Evolutionary conservation across 306 rosid species (phyloP).

Genomic region (Gastrolobium bilobum): DNA sequence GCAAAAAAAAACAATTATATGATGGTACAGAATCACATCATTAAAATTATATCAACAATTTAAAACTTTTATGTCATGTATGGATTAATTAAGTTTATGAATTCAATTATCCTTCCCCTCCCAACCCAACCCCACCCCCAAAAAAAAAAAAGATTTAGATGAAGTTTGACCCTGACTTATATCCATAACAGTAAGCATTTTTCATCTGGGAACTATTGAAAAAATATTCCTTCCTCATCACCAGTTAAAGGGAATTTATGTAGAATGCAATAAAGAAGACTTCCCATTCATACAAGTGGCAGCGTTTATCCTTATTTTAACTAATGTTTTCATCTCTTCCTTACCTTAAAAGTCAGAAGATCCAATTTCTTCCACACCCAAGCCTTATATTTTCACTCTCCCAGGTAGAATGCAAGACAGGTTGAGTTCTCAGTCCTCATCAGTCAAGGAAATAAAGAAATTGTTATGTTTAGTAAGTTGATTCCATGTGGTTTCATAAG

Average conservation of each 20-base stretch:
- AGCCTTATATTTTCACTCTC: background rate
- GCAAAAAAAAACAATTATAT: background rate
- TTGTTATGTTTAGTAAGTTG: background rate
- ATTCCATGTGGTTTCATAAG: background rate
- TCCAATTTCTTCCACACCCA: background rate
- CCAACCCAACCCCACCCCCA: background rate
- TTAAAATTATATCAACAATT: background rate
- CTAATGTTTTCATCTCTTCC: background rate
- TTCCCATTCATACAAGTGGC: background rate
- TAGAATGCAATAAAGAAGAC: background rate
- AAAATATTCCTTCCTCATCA: background rate
- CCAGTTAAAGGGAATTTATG: background rate
- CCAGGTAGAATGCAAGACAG: conserved; percentile 26
- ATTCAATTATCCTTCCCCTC: background rate
- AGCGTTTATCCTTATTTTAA: background rate
- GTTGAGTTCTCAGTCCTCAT: conserved; percentile 17
- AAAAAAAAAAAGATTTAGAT: background rate
- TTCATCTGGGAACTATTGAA: background rate
- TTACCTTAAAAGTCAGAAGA: background rate
- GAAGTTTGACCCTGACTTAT: background rate
- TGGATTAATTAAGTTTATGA: background rate
- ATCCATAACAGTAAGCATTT: background rate
- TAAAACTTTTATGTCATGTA: background rate
- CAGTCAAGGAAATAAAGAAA: conserved; percentile 33
- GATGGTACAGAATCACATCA: background rate